phyloP scores from a whole-genome alignment of 495 filamentous ascomycete species.

The Talaromyces adpressus region DNA sequence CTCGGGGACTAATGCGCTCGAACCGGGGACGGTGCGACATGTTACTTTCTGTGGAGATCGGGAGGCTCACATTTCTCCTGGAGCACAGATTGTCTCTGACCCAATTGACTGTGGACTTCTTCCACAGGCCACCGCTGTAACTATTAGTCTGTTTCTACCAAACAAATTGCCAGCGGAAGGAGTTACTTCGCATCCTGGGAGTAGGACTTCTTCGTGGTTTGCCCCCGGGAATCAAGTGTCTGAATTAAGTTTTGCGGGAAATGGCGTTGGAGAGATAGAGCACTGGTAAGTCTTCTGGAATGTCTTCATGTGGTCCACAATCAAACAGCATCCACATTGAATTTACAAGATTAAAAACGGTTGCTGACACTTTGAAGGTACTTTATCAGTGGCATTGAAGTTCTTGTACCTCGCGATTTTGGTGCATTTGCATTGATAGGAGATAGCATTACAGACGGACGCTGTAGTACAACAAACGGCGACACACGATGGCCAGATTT shows the following conservation, averaged over 20 bases:
- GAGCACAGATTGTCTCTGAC: conserved; percentile 55
- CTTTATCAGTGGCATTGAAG: conserved; percentile 57
- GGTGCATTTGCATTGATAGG: conserved; percentile 55
- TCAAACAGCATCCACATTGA: no score
- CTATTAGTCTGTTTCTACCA: conserved; percentile 51
- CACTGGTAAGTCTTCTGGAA: background rate
- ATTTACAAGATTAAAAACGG: background rate
- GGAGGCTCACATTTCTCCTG: conserved; percentile 48
- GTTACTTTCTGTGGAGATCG: conserved; percentile 51
- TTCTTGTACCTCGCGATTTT: conserved; percentile 34
- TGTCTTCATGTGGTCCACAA: background rate
- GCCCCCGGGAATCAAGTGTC: conserved; percentile 45
- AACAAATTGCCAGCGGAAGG: conserved; percentile 47
- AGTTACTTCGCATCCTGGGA: conserved; percentile 62
- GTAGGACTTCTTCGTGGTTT: conserved; percentile 57
- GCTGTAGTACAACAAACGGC: conserved; percentile 53
- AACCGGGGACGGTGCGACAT: conserved; percentile 36
- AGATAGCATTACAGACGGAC: conserved; percentile 70
- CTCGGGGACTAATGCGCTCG: conserved; percentile 46
- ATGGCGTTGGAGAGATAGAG: background rate
- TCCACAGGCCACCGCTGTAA: conserved; percentile 40
- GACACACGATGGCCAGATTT: conserved; percentile 71
- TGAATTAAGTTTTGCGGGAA: conserved; percentile 20
- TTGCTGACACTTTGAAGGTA: conserved; percentile 33
- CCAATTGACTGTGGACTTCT: conserved; percentile 48